Conservation (phyloP, 106 monocot genomes). For the Dactylorhiza incarnata region DNA sequence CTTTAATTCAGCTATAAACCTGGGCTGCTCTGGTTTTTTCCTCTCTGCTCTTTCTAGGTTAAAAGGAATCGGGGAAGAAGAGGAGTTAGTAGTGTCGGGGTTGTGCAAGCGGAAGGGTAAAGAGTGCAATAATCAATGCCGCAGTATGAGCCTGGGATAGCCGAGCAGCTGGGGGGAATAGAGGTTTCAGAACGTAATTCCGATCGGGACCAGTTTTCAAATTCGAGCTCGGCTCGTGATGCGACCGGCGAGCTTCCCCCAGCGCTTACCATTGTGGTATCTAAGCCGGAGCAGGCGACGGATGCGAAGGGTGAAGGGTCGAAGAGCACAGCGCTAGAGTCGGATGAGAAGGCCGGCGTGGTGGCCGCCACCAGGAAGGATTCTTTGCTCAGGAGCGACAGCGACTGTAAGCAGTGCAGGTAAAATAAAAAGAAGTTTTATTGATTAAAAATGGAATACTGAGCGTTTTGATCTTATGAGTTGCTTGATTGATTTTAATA, state of each 20-base stretch:
- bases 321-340: not conserved
- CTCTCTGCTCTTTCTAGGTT: not conserved
- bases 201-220: not conserved
- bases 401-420: conserved; percentile 28
- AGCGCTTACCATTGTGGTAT: conserved; percentile 1
- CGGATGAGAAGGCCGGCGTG: not conserved
- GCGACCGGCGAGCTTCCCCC: not conserved
- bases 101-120: not conserved
- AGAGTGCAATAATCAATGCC: not conserved
- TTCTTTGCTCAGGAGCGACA: conserved; percentile 17
- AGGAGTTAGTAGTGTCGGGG: not conserved
- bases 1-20: not conserved
- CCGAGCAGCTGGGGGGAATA: not conserved
- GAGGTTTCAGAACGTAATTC: conserved; percentile 3
- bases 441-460: not conserved
- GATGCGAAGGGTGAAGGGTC: conserved; percentile 8
- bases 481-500: not conserved
- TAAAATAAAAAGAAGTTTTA: not conserved
- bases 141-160: not conserved
- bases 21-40: not conserved
- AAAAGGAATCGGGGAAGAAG: not conserved
- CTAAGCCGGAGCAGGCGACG: conserved; percentile 9
- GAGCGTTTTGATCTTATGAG: not conserved
- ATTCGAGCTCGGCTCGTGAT: not conserved
- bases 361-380: conserved; percentile 15